Evolutionary conservation across 108 stramenopile species (phyloP).

Genomic region (Fragilaria crotonensis): DNA sequence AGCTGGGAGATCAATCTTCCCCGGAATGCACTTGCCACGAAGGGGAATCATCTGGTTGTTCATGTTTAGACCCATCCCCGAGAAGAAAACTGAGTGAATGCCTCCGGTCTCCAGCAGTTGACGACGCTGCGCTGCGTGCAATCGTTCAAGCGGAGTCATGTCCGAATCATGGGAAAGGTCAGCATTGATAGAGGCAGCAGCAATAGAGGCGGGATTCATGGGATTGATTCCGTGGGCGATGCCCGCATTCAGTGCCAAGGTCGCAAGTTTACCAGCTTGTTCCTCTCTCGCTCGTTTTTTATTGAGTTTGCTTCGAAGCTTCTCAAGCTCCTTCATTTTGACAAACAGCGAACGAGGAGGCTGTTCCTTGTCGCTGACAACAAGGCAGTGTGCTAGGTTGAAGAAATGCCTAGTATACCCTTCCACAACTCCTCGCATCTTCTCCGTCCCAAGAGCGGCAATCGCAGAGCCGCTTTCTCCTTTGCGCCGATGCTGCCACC

Average conservation of each 20-base stretch:
- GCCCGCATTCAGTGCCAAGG: conserved; percentile 19
- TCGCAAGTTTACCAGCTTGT: conserved; percentile 17
- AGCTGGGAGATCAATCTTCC: conserved; percentile 57
- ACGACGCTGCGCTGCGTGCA: conserved; percentile 62
- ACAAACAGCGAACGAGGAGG: conserved; percentile 66
- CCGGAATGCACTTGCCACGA: conserved; percentile 65
- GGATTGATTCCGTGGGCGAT: background rate
- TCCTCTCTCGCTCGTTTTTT: conserved; percentile 50
- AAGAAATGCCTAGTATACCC: conserved; percentile 89
- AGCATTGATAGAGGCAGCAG: no score
- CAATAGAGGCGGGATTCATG: background rate
- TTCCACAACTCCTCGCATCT: conserved; percentile 87
- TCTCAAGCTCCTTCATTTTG: conserved; percentile 82
- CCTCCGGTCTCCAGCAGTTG: conserved; percentile 53
- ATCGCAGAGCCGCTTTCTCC: conserved; percentile 80
- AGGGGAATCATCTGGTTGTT: conserved; percentile 17
- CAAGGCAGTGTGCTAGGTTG: conserved; percentile 72
- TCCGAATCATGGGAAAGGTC: no score
- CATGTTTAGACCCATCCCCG: background rate
- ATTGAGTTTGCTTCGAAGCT: conserved; percentile 47
- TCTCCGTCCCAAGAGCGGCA: conserved; percentile 80
- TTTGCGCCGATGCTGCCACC: conserved; percentile 93
- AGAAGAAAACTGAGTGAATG: conserved; percentile 19
- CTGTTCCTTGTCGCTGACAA: conserved; percentile 80
- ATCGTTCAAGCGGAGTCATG: conserved; percentile 50